phyloP scores from a whole-genome alignment of 441 rosid species.

The Daphne laureola region DNA sequence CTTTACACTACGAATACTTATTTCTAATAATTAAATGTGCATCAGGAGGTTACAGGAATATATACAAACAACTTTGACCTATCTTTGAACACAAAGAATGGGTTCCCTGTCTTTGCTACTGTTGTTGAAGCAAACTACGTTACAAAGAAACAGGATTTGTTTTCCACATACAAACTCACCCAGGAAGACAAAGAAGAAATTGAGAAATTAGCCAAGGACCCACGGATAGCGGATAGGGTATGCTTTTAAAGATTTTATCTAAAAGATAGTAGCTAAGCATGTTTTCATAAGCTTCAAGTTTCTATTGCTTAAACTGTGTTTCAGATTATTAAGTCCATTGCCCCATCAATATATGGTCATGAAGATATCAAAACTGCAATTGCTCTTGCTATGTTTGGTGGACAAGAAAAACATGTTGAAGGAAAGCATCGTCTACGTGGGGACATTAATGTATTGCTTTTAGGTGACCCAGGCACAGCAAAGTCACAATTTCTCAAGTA shows the following conservation, averaged over 20 bases:
- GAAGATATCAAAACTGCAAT: slow-evolving; percentile 95
- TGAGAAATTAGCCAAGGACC: slow-evolving; percentile 81
- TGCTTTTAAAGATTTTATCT: slow-evolving; percentile 17
- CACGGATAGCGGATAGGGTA: slow-evolving; percentile 91
- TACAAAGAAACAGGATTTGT: slow-evolving; percentile 92
- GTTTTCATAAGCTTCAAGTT: slow-evolving; percentile 3
- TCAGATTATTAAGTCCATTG: slow-evolving; percentile 90
- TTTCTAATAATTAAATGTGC: slow-evolving; percentile 9
- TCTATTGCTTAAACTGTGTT: slow-evolving; percentile 13
- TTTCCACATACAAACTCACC: slow-evolving; percentile 93
- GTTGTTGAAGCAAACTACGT: slow-evolving; percentile 92
- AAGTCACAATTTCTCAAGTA: slow-evolving; percentile 97
- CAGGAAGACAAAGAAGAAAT: slow-evolving; percentile 93
- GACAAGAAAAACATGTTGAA: slow-evolving; percentile 90
- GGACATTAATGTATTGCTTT: slow-evolving; percentile 86
- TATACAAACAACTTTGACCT: slow-evolving; percentile 93
- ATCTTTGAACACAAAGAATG: slow-evolving; percentile 92
- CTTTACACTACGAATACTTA: slow-evolving; percentile 3
- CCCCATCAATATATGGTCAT: slow-evolving; percentile 98
- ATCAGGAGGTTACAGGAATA: slow-evolving; percentile 90
- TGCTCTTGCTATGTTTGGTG: slow-evolving; percentile 98
- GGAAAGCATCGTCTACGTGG: slow-evolving; percentile 93
- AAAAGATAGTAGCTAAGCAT: slow-evolving; percentile 4
- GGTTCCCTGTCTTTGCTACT: slow-evolving; percentile 96
- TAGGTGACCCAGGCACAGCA: slow-evolving; percentile 98